Base-by-base conservation (phyloP, 345 rosid species). In the Excoecaria cochinchinensis region DNA sequence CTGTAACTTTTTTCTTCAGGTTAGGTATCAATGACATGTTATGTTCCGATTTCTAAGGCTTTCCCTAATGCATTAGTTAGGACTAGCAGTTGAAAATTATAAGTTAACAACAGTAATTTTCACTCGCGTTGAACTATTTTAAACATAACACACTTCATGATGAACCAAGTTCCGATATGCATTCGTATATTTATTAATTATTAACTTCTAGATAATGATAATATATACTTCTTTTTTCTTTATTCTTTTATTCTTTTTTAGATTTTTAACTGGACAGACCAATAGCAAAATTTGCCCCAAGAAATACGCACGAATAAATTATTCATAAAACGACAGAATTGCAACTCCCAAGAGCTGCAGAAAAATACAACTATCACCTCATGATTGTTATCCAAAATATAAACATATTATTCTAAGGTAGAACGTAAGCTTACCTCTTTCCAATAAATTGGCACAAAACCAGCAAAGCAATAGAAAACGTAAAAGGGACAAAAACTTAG, bases 321-420 rank as follows among this genome's bases (percentile, higher is more conserved):
- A 50, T 64, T 36, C 73, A 21, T 42, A 69, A 24, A 39, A 77
- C 5, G 78, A 86, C 81, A 80, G 77, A 77, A 47, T 75, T 76
- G 80, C 73, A 53, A 44, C 72, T 72, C 76, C 86, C 71, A 47
- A 75, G 16, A 70, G 44, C 67, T 53, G 59, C 44, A 70, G 63
- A 75, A 81, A 63, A 76, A 71, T 79, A 80, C 78, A 36, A 80
- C 56, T 82, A 40, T 79, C 69, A 64, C 56, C 63, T 31, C 58
- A 67, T 74, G 82, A 64, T 53, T 76, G 53, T 77, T 76, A 63
- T 68, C 77, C 31, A 67, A 70, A 79, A 60, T 66, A 22, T 53
- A 1, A 58, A 48, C n/a, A 57, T 15, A 42, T 42, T 19, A 51
- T 51, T 6, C 55, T 63, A 15, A 24, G 17, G 61, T 0, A 68